Conservation (phyloP, 1,284 basidiomycete genomes). For the Cronartium quercuum region DNA sequence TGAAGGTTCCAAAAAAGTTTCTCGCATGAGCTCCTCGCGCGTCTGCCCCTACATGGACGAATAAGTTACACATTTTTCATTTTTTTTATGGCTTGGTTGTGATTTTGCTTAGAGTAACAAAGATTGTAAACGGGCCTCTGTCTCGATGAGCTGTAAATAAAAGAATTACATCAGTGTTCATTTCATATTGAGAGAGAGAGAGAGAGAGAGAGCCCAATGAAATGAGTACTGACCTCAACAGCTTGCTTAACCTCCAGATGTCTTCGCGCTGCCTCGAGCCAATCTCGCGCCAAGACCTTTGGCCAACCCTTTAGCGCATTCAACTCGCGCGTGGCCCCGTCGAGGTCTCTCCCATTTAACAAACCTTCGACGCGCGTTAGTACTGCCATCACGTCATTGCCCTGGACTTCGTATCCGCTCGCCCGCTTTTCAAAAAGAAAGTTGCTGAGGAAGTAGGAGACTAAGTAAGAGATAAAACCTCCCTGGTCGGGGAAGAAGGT, state of each 20-base stretch:
- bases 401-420: constrained; percentile 58
- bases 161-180: not conserved
- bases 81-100: not conserved
- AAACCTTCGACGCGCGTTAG: constrained; percentile 84
- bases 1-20: too few species aligned
- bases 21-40: too few species aligned
- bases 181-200: not conserved
- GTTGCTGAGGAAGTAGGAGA: constrained; percentile 67
- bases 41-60: too few species aligned
- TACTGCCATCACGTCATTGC: constrained; percentile 76
- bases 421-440: constrained; percentile 73
- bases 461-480: constrained; percentile 79
- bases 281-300: constrained; percentile 74
- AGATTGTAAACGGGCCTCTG: constrained; percentile 64
- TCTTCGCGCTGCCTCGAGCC: constrained; percentile 81
- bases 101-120: constrained; percentile 50
- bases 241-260: constrained; percentile 90
- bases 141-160: constrained; percentile 63
- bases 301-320: constrained; percentile 81
- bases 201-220: not conserved
- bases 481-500: constrained; percentile 87
- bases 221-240: constrained; percentile 62
- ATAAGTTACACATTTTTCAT: not conserved
- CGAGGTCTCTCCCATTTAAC: constrained; percentile 85
- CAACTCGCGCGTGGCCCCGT: constrained; percentile 80